A percentile compares a stretch with the other conserved stretches of the same genome.
These are phyloP conservation scores for Castanopsis chinensis DNA, from an alignment of 306 rosid genomes.

Conservation along the genomic window DNA sequence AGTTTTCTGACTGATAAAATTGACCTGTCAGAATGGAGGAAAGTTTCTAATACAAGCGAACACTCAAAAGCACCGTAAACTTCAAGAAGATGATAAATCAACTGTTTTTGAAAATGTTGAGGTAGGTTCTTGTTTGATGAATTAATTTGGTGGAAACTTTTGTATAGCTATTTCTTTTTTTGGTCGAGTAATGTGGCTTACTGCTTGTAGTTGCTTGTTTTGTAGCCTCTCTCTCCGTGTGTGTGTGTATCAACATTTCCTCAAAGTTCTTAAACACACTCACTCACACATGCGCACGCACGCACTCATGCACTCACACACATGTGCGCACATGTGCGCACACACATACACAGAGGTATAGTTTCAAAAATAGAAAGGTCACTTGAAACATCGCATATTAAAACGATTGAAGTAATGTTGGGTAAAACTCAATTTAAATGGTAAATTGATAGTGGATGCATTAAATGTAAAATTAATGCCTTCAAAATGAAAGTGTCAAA, in stretches of 20 bases:
- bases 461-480: too few species aligned
- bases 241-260: too few species aligned
- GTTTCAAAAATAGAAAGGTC: too few species aligned
- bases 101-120: constrained; percentile 56
- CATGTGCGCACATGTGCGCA: background rate
- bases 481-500: too few species aligned
- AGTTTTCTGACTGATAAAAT: background rate
- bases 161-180: constrained; percentile 1
- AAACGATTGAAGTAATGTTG: too few species aligned
- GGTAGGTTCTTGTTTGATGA: constrained; percentile 48
- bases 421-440: too few species aligned
- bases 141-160: constrained; percentile 7
- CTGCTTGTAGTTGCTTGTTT: background rate
- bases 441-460: too few species aligned
- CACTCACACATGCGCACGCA: background rate
- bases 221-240: background rate
- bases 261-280: background rate
- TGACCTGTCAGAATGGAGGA: constrained; percentile 45
- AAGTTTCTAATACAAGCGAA: constrained; percentile 91
- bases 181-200: background rate
- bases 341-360: too few species aligned
- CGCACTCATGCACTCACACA: background rate
- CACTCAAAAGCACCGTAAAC: constrained; percentile 75
- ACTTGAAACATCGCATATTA: too few species aligned
- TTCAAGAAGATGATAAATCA: constrained; percentile 47